Evolutionary conservation across 1,284 basidiomycete genomes (phyloP), one percentile per base, ranked within the genome.

Genomic region (Kwoniella shivajii): DNA sequence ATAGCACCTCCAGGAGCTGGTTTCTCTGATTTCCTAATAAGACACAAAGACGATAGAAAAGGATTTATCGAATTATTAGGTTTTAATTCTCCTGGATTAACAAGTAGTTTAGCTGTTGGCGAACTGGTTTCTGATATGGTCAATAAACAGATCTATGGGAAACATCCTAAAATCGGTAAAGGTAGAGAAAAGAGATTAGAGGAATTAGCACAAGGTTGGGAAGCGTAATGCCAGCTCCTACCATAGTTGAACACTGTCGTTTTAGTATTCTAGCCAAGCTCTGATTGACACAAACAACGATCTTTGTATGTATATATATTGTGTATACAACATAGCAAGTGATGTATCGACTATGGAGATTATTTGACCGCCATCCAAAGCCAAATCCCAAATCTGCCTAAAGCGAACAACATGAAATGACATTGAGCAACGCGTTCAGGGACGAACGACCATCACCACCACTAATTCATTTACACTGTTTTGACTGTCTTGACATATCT

Each of bases 11-110:
- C 90, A 1, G 81, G 82, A 11, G 83, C 82, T 5, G 87, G 86
- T 1, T 95, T 97, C 73, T 85, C 88, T 63, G 95, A 99, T 73
- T 98, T 98, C 59, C 65, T 75, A 31, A 76, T 84, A 31, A 66
- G 72, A 6, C 79, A 79, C 60, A 30, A 54, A 11, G 50, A 63
- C 3, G 59, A 66, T 3, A 60, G 69, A 4, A 73, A 71, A 1
- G 78, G 78, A 0, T 70, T 81, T 37, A 59, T 80, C 29, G 76
- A 76, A 41, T 61, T 83, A 46, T 65, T 79, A 4, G 83, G 83
- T 2, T 83, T 84, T 61, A 81, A 82, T 58, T 79, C 75, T 34
- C 83, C 83, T 0, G 82, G 83, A 1, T 58, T 84, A 58, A 84
- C 83, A 7, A 76, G 74, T 20, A 71, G 74, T 20, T 62, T 84